Conservation (phyloP, 306 rosid species). For the Echinosophora koreensis region DNA sequence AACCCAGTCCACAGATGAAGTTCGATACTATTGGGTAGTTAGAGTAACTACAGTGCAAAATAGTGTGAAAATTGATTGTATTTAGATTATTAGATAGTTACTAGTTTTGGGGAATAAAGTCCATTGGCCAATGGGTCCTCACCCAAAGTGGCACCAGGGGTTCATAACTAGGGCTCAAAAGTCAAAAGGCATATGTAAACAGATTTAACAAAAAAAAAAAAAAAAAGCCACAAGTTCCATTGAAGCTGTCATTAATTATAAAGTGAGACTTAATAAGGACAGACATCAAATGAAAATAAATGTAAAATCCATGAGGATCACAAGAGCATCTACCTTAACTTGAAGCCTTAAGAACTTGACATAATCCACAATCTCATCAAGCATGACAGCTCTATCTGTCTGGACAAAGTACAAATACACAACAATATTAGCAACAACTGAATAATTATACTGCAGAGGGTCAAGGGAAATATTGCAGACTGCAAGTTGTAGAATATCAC, state of each 20-base stretch:
- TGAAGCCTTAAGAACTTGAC: constrained; percentile 97
- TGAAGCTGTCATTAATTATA: neutral
- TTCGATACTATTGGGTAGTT: constrained; percentile 28
- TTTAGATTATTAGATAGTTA: constrained; percentile 23
- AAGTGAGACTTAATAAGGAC: neutral
- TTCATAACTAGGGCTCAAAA: neutral
- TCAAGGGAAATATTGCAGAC: constrained; percentile 20
- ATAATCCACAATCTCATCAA: constrained; percentile 94
- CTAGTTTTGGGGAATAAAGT: constrained; percentile 21
- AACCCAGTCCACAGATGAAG: constrained; percentile 18
- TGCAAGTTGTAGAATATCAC: constrained; percentile 26
- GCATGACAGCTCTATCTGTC: constrained; percentile 98
- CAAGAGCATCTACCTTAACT: constrained; percentile 75
- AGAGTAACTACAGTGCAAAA: constrained; percentile 21
- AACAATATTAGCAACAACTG: constrained; percentile 43
- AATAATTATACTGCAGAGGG: constrained; percentile 27
- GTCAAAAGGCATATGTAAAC: constrained; percentile 25
- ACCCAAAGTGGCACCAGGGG: constrained; percentile 33
- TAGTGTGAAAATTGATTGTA: constrained; percentile 35
- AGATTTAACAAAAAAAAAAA: constrained; percentile 37
- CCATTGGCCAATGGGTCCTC: constrained; percentile 35
- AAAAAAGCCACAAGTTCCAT: constrained; percentile 33
- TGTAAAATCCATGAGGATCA: constrained; percentile 14
- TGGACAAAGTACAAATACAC: constrained; percentile 47
- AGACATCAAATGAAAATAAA: constrained; percentile 30